Evolutionary conservation across 768 basidiomycete genomes (phyloP).

Genomic region (Pholiota microspora): DNA sequence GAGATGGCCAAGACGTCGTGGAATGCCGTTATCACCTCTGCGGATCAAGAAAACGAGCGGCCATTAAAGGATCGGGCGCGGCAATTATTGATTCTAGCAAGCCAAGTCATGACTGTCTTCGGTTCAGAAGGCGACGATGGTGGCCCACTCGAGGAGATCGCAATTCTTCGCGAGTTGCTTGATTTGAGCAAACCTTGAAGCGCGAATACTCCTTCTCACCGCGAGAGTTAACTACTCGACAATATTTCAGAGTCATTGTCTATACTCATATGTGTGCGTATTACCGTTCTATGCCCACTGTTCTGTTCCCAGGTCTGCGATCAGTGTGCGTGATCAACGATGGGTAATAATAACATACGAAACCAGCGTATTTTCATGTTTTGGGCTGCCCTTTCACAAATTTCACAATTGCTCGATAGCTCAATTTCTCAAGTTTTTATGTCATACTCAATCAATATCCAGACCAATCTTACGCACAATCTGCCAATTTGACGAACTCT

Average conservation of each 20-base stretch:
- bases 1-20: constrained; percentile 78
- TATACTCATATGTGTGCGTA: not conserved
- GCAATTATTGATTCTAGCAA: constrained; percentile 39
- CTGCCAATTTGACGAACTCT: not conserved
- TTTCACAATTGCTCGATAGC: not conserved
- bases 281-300: not conserved
- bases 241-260: not conserved
- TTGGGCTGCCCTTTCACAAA: not conserved
- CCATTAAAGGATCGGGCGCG: constrained; percentile 27
- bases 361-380: not conserved
- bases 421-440: too few relatives aligned
- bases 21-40: constrained; percentile 52
- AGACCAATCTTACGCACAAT: not conserved
- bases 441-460: not conserved
- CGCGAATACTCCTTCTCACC: not conserved
- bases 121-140: constrained; percentile 63
- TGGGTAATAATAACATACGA: not conserved
- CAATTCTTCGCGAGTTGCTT: constrained; percentile 41
- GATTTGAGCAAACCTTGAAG: constrained; percentile 13
- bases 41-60: constrained; percentile 19
- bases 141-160: constrained; percentile 57
- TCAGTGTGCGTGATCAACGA: not conserved
- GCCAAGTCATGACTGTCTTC: constrained; percentile 41
- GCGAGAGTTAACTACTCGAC: not conserved
- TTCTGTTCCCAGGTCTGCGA: not conserved